Evolutionary conservation across 768 basidiomycete genomes (phyloP), one percentile per base, ranked within the genome.

Genomic region (Termitomyces sp.): DNA sequence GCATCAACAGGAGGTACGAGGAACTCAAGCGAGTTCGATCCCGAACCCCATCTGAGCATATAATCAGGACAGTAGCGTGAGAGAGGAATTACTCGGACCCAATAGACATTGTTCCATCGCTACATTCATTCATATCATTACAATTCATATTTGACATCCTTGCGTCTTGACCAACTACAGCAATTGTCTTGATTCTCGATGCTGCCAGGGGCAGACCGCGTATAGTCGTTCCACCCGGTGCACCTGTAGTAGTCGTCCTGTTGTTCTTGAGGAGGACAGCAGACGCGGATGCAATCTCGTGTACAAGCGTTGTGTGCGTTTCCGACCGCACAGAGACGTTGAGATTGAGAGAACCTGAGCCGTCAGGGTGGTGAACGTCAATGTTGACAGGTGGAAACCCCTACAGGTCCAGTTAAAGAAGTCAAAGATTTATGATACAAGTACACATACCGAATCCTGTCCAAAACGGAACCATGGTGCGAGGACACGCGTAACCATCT

Each of bases 221-320:
- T 18, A 69, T 64, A 6, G 72, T 73, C 3, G 60, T 66, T 3
- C 77, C 77, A 16, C 61, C 57, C 2, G 68, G 63, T 4, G 65
- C 70, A 61, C 66, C 75, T 59, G 63, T 72, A 56, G 67, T 74
- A 28, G 70, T 67, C 14, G 70, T 74, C 60, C 78, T 68, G 38
- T 75, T 72, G 67, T 90, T 90, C 72, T 90, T 90, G 13, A 90
- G 75, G 35, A 91, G 68, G 20, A 90, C 85, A 1, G 84, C 82
- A 0, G 85, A 86, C 0, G 81, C 83, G 0, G 82, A 77, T 5
- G 82, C 89, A 32, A 92, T 85, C 60, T 88, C 81, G 26, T 77
- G 76, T 18, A 79, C 81, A 18, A 89, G 70, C 3, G 79, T 74
- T 0, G 77, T 80, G 62, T 82, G 80, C 0, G 65, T 73, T 13